Conservation (phyloP, 1,284 basidiomycete genomes). For the Pseudozyma sp. region DNA sequence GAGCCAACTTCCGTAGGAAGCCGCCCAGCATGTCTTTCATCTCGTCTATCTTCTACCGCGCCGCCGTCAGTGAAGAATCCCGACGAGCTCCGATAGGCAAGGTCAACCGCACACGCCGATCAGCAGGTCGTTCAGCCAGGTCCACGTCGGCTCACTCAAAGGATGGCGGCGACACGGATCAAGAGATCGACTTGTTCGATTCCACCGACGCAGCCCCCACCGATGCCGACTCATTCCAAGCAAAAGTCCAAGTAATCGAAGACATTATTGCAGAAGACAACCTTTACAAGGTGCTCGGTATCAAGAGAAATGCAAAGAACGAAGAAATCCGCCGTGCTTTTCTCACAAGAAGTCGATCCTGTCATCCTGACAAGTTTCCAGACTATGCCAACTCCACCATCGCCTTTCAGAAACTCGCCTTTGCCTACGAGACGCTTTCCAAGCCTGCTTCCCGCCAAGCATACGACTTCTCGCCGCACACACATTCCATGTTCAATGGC, state of each 20-base stretch:
- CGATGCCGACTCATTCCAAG: conserved; percentile 22
- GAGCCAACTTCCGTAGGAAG: neutral
- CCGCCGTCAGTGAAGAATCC: conserved; percentile 43
- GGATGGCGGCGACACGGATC: conserved; percentile 2
- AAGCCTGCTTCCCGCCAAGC: conserved; percentile 77
- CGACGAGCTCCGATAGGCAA: conserved; percentile 45
- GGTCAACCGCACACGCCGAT: conserved; percentile 24
- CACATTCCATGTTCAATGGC: conserved; percentile 49
- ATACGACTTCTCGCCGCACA: conserved; percentile 74
- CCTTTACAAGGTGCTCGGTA: conserved; percentile 80
- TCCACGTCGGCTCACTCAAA: neutral
- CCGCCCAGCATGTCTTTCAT: conserved; percentile 38
- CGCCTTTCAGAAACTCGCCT: conserved; percentile 85
- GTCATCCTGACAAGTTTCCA: conserved; percentile 88
- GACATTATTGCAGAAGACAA: conserved; percentile 69
- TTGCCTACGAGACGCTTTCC: conserved; percentile 83
- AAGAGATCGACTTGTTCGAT: conserved; percentile 2
- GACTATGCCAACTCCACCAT: conserved; percentile 78
- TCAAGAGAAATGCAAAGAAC: conserved; percentile 72
- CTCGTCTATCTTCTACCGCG: conserved; percentile 44
- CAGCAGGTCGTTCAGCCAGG: conserved; percentile 1
- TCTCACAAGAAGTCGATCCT: conserved; percentile 78
- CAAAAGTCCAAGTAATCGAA: conserved; percentile 49
- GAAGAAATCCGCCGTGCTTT: conserved; percentile 83
- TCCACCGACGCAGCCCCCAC: neutral